Base-by-base conservation (phyloP, 1,139 yeast species). In the Arxiozyma telluris region DNA sequence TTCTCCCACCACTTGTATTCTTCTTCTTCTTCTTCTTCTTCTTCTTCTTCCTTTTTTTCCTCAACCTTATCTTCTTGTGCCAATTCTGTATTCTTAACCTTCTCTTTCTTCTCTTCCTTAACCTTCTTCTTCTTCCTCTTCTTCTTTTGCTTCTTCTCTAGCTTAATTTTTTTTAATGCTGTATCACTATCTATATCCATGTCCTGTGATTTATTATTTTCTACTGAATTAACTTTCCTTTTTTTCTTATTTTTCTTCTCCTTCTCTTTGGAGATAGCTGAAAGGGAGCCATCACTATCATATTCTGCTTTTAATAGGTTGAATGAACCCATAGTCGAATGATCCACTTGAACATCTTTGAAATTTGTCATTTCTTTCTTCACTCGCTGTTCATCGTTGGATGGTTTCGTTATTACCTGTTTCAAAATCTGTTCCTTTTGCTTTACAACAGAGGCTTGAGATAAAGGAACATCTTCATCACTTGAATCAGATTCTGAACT, bases 1-100 rank as follows among this genome's bases (percentile, higher is more conserved):
- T 82, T 81, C 70, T 88, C 95, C 96, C 97, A 90, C 66, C 81
- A 47, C 66, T 81, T 84, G 68, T 80, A 86, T 5, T 73, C 75
- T 9, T 79, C 86, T 4, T 81, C 87, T 3, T 66, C 73, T 3
- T 63, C 69, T 21, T 61, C 66, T 8, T 49, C 43, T 12, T 49
- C 72, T 3, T 66, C 73, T 3, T 63, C 69, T 21, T 61, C 66
- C 6, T 49, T 41, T 12, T 49, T 46, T 39, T 39, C 25, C 23
- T 49, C 43, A 42, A 46, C 49, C 44, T 60, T 27, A 7, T 27
- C 11, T 27, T 27, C 30, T 27, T 27, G 30, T 8, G 11, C 8
- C 30, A 27, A 27, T 47, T 7, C 47, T 44, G 44, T 45, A 25
- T 30, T 44, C 47, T 39, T 46, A 18, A 34, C 38, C 30, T 43